Conservation (phyloP, 768 basidiomycete species). For the Leccinum boreale region DNA sequence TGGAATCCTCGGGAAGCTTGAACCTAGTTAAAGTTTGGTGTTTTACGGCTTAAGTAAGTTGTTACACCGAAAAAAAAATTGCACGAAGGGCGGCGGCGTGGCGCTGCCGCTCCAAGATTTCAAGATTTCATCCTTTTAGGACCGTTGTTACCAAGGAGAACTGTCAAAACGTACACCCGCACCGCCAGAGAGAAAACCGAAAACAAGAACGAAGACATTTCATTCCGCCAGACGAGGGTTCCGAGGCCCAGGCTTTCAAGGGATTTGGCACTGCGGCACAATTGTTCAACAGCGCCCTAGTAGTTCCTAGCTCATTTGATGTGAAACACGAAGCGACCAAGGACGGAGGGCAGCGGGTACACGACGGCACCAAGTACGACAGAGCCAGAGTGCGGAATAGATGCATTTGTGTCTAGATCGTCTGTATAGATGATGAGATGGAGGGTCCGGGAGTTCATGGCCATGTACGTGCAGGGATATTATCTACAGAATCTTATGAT, state of each 20-base stretch:
- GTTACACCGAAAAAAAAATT: neutral
- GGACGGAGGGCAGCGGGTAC: neutral
- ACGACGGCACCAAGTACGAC: neutral
- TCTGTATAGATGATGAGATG: neutral
- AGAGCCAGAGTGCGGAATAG: neutral
- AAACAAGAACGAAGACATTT: neutral
- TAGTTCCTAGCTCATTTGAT: neutral
- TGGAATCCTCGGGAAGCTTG: neutral
- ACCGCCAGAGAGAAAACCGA: neutral
- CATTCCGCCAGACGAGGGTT: neutral
- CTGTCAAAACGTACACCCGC: neutral
- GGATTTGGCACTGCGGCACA: no score
- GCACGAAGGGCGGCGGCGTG: neutral
- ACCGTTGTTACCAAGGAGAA: neutral
- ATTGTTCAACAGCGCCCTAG: no score
- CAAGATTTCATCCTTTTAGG: neutral
- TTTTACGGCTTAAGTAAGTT: neutral
- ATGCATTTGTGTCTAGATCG: conserved; percentile 15
- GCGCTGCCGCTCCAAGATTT: neutral
- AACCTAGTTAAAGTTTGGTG: neutral
- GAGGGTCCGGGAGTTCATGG: neutral
- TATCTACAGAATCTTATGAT: conserved; percentile 17
- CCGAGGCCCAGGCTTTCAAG: neutral
- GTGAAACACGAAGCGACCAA: neutral
- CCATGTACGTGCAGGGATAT: conserved; percentile 10